These are phyloP conservation scores for Sclerospora graminicola DNA, from an alignment of 352 stramenopile species.

Conservation along the genomic window DNA sequence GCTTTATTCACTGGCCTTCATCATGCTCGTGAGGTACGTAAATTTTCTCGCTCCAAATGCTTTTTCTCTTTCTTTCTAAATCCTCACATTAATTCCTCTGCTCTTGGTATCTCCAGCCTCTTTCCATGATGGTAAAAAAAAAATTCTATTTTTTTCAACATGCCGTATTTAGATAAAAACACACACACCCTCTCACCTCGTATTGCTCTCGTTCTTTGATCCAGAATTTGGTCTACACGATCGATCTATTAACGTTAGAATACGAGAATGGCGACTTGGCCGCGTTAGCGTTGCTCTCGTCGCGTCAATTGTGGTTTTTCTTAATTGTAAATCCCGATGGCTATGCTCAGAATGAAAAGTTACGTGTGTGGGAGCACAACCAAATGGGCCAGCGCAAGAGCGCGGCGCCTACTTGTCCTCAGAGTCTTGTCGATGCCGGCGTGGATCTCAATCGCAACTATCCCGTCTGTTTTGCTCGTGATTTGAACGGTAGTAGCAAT, in stretches of 20 bases:
- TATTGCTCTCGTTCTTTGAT: background rate
- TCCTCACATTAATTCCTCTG: no score
- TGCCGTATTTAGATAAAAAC: no score
- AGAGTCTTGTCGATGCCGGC: constrained; percentile 27
- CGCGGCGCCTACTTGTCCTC: constrained; percentile 23
- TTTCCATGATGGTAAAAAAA: constrained; percentile 74
- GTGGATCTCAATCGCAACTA: constrained; percentile 85
- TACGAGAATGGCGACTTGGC: constrained; percentile 47
- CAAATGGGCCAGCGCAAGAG: constrained; percentile 67
- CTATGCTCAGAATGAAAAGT: constrained; percentile 64
- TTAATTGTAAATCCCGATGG: constrained; percentile 77
- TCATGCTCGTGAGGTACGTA: constrained; percentile 67
- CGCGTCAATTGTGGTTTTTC: constrained; percentile 78
- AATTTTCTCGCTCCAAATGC: background rate
- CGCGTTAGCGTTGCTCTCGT: constrained; percentile 39
- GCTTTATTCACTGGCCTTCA: constrained; percentile 77
- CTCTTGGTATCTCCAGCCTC: constrained; percentile 27
- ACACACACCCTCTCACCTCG: constrained; percentile 1
- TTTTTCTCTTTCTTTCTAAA: background rate
- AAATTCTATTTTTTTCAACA: no score
- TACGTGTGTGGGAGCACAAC: constrained; percentile 38
- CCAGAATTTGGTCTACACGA: constrained; percentile 74
- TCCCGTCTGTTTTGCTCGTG: constrained; percentile 60
- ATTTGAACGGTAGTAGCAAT: constrained; percentile 53
- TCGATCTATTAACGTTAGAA: constrained; percentile 59